Base-by-base conservation (phyloP, 169 alveolate species). In the Perkinsus chesapeaki region DNA sequence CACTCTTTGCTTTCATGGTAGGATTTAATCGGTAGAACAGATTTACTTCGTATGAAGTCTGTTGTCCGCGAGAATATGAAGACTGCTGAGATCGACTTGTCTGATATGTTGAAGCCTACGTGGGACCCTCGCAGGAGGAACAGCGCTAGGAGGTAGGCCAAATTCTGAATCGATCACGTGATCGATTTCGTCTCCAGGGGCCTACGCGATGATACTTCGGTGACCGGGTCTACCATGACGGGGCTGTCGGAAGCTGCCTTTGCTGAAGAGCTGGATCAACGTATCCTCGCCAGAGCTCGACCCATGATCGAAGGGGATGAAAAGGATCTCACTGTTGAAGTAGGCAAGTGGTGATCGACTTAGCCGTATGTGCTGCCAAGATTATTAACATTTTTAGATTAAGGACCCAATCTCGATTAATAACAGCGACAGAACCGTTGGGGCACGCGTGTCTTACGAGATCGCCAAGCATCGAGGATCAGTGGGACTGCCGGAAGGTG, bases 361-460 rank as follows among this genome's bases (percentile, higher is more conserved):
- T 10, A 47, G 72, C 27, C 19, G 72, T 10, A 10, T 9, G 19
- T 47, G 72, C 9, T 47, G 19, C 19, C 19, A 47, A 47, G 72
- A 47, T 10, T 47, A 19, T 10, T 47, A 47, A 47, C 19, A 47
- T 47, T 47, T 82, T 39, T 82, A 91, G 92, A 60, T 60, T 3
- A 60, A 60, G 31, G 82, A 60, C 36, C 82, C 82, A 12, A 60
- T 60, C 31, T 95, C 94, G 34, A 93, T 96, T 92, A 94, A 93
- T 93, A 96, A 95, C 92, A 95, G 94, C 39, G 96, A 96, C 91
- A 94, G 97, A 92, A 95, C 97, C 36, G 97, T 96, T 27, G 97
- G 97, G 20, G 97, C 96, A 27, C 94, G 95, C 93, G 93, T 96
- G 92, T 93, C 96, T 92, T 94, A 95, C 91, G 95, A 94, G 94